Percentiles rank a stretch among this genome's conserved stretches.
phyloP scores from a whole-genome alignment of 2,329 filamentous ascomycete species.

The Alternaria novae-zelandiae region DNA sequence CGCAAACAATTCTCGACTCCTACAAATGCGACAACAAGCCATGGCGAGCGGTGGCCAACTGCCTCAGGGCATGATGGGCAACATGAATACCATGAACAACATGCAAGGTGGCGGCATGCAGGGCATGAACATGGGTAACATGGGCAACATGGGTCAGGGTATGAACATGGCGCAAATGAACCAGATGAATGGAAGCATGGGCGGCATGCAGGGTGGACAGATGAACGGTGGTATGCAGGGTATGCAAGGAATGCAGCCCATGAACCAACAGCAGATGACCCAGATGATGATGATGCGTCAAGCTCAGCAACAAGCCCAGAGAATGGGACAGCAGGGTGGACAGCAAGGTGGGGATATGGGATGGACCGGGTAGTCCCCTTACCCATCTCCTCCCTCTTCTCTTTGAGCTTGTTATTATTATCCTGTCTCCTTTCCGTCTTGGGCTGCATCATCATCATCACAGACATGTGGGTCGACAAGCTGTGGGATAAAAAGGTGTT shows the following conservation, averaged over 20 bases:
- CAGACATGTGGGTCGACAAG: neutral
- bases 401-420: neutral
- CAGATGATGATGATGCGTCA: conserved; percentile 46
- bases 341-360: conserved; percentile 34
- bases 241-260: conserved; percentile 32
- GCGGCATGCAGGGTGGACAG: conserved; percentile 24
- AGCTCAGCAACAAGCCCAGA: conserved; percentile 34
- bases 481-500: neutral
- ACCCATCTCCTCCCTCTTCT: neutral
- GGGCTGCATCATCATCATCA: neutral
- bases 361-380: conserved; percentile 26
- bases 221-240: conserved; percentile 25
- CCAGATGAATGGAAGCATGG: conserved; percentile 20
- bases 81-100: conserved; percentile 22
- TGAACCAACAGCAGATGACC: conserved; percentile 41
- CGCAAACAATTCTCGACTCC: conserved; percentile 44
- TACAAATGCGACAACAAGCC: conserved; percentile 42
- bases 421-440: neutral
- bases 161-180: conserved; percentile 19
- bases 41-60: conserved; percentile 39
- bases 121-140: conserved; percentile 37
- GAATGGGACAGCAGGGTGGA: conserved; percentile 29
- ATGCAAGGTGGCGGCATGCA: conserved; percentile 34
- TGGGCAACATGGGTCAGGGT: conserved; percentile 23
- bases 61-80: conserved; percentile 38